phyloP scores from a whole-genome alignment of 2,329 filamentous ascomycete species.

The Zasmidium cellare region DNA sequence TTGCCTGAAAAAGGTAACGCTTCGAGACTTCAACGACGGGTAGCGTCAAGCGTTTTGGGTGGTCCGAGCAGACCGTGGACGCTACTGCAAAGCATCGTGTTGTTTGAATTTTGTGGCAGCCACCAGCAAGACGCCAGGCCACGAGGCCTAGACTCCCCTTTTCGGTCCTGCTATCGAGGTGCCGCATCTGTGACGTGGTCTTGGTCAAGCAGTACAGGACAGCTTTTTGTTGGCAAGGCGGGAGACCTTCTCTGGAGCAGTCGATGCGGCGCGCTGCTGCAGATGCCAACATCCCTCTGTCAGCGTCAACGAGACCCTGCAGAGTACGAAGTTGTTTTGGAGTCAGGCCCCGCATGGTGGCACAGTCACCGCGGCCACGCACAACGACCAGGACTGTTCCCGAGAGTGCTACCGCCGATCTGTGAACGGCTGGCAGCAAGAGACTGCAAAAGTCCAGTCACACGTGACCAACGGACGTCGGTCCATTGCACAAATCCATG shows the following conservation, averaged over 20 bases:
- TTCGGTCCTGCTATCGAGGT: constrained; percentile 12
- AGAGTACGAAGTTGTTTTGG: background rate
- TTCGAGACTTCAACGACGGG: constrained; percentile 4
- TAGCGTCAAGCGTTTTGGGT: constrained; percentile 13
- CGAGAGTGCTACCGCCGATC: constrained; percentile 12
- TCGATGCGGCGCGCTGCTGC: constrained; percentile 10
- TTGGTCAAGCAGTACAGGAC: background rate
- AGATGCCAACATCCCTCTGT: constrained; percentile 2
- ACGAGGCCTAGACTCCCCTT: constrained; percentile 19
- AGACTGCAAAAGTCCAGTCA: background rate
- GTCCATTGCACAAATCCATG: constrained; percentile 3
- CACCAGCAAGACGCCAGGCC: constrained; percentile 16
- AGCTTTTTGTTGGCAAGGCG: background rate
- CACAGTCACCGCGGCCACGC: constrained; percentile 17
- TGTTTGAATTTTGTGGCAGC: constrained; percentile 10
- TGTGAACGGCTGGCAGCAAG: background rate
- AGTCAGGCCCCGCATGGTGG: constrained; percentile 7
- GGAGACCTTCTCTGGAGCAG: background rate
- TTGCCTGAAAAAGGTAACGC: constrained; percentile 6
- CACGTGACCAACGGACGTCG: constrained; percentile 5
- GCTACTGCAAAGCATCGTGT: constrained; percentile 26
- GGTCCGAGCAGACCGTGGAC: constrained; percentile 1
- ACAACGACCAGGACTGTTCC: constrained; percentile 9
- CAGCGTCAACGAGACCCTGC: constrained; percentile 12
- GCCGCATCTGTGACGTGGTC: constrained; percentile 20